phyloP scores from a whole-genome alignment of 345 rosid genomes.

The Fremontodendron californicum region DNA sequence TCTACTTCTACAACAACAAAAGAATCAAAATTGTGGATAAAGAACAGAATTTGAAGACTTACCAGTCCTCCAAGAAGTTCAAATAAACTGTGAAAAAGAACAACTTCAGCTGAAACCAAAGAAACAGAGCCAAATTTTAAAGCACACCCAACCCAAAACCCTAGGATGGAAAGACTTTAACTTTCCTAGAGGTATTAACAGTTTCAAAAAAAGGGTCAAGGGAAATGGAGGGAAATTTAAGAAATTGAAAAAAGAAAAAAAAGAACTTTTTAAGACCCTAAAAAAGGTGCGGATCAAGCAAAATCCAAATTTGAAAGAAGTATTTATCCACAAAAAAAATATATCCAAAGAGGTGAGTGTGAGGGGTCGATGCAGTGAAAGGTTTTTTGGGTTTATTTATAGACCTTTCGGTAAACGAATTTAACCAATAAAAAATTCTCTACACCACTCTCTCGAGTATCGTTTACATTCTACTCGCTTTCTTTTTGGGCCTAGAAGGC shows the following conservation, averaged over 20 bases:
- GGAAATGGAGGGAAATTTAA: slow-evolving; percentile 37
- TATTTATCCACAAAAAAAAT: no score
- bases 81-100: not conserved
- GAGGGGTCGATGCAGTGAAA: slow-evolving; percentile 7
- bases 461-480: not conserved
- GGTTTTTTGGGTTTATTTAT: slow-evolving; percentile 20
- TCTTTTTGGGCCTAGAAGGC: not conserved
- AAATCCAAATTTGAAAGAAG: slow-evolving; percentile 15
- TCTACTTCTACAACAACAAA: not conserved
- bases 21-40: not conserved
- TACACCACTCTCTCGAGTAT: slow-evolving; percentile 2
- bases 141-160: not conserved
- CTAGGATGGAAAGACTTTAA: not conserved
- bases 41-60: slow-evolving; percentile 6
- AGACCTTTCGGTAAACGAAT: not conserved
- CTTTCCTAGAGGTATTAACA: not conserved
- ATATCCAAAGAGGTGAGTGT: not conserved
- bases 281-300: slow-evolving; percentile 15
- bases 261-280: slow-evolving; percentile 17
- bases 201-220: not conserved
- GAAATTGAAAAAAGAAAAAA: slow-evolving; percentile 21
- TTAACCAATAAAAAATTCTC: not conserved
- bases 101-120: not conserved
- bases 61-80: slow-evolving; percentile 10
- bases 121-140: not conserved